Conservation (phyloP, 1,284 basidiomycete genomes). For the Apiotrichum mycotoxinovorans region DNA sequence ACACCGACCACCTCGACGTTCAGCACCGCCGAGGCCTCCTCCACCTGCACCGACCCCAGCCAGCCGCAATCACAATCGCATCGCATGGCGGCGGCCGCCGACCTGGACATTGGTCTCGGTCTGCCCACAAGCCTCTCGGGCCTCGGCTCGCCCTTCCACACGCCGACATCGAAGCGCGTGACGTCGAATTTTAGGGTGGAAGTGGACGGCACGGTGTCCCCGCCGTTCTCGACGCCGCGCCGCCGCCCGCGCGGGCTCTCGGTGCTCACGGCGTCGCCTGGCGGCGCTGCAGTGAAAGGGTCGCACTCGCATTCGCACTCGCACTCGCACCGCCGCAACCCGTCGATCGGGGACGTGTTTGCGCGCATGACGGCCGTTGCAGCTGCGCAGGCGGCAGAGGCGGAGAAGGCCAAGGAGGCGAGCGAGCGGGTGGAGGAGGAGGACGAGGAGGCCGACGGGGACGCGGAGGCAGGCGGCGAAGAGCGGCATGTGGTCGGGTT, state of each 20-base stretch:
- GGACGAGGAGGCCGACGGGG: no score
- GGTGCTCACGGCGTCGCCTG: background rate
- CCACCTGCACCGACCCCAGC: no score
- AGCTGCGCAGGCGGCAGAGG: background rate
- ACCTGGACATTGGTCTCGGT: background rate
- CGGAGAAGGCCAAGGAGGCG: background rate
- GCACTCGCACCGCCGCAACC: background rate
- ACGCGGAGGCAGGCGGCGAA: no score
- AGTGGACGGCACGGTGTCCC: background rate
- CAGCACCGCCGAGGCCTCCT: no score
- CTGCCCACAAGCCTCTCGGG: background rate
- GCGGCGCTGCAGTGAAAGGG: no score
- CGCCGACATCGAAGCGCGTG: slow-evolving; percentile 1
- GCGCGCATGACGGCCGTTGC: background rate
- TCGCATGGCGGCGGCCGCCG: no score
- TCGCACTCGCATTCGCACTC: no score
- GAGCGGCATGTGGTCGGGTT: slow-evolving; percentile 6
- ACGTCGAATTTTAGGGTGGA: background rate
- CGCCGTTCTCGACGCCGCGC: background rate
- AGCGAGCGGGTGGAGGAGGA: background rate
- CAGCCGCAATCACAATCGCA: no score
- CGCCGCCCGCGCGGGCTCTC: background rate
- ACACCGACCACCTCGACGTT: no score
- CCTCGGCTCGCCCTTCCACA: slow-evolving; percentile 13
- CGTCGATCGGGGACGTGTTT: background rate